Evolutionary conservation across 2,329 filamentous ascomycete species (phyloP).

Genomic region (Aspergillus neotritici): DNA sequence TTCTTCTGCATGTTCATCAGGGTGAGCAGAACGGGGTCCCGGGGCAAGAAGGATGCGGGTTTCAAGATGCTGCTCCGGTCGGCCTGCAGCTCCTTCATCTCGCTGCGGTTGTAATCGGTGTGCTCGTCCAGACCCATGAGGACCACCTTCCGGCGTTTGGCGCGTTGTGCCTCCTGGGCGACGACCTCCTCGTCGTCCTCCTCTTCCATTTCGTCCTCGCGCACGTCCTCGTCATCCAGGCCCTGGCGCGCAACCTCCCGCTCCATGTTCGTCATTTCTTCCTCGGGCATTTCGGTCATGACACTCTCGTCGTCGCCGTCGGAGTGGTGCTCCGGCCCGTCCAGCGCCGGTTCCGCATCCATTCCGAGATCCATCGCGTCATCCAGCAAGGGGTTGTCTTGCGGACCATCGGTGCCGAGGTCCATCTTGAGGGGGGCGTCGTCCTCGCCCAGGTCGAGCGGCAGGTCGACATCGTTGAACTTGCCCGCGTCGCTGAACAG

Average conservation of each 20-base stretch:
- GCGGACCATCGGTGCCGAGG: conserved; percentile 26
- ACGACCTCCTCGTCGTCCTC: conserved; percentile 45
- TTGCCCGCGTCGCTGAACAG: conserved; percentile 60
- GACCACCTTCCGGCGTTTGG: conserved; percentile 64
- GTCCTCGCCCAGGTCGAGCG: conserved; percentile 44
- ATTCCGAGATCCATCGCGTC: conserved; percentile 49
- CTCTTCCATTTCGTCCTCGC: conserved; percentile 48
- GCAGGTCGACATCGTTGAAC: conserved; percentile 50
- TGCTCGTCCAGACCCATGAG: conserved; percentile 73
- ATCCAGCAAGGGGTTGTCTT: conserved; percentile 52
- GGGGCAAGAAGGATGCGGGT: conserved; percentile 73
- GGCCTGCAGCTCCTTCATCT: conserved; percentile 80
- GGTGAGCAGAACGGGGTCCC: conserved; percentile 78
- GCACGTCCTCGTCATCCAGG: conserved; percentile 32
- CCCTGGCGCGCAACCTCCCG: conserved; percentile 39
- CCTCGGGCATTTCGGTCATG: conserved; percentile 64
- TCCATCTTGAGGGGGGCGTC: conserved; percentile 40
- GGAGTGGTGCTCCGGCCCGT: conserved; percentile 44
- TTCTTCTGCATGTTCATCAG: conserved; percentile 88
- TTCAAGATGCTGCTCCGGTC: conserved; percentile 83
- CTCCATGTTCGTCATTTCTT: conserved; percentile 48
- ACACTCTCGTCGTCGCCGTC: conserved; percentile 64
- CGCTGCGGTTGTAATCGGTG: conserved; percentile 67
- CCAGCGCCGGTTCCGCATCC: conserved; percentile 52
- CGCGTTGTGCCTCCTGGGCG: conserved; percentile 63